Evolutionary conservation across 2,329 filamentous ascomycete species (phyloP).

Genomic region (Remersonia thermophila): DNA sequence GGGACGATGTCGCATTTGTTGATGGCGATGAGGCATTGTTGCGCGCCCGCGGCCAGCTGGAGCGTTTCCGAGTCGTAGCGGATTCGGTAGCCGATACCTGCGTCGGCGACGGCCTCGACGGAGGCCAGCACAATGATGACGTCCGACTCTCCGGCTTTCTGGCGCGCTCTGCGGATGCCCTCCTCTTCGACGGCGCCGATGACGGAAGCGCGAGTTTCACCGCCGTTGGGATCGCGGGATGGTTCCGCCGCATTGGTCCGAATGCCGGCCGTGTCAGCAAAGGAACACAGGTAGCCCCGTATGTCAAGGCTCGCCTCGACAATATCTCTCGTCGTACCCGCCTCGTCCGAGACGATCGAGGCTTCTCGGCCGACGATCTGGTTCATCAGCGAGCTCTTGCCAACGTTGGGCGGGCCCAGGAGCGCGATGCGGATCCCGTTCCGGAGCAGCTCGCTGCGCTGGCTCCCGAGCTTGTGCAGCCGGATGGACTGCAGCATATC

Average conservation of each 20-base stretch:
- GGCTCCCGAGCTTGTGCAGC: slow-evolving; percentile 62
- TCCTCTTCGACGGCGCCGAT: slow-evolving; percentile 75
- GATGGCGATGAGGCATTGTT: slow-evolving; percentile 40
- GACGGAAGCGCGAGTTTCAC: no score
- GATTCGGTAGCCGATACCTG: slow-evolving; percentile 27
- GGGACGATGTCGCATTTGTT: slow-evolving; percentile 49
- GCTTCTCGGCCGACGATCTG: slow-evolving; percentile 81
- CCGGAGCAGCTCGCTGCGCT: slow-evolving; percentile 70
- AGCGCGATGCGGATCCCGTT: slow-evolving; percentile 79
- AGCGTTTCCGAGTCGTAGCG: slow-evolving; percentile 44
- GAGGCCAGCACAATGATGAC: slow-evolving; percentile 72
- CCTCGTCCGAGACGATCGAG: slow-evolving; percentile 86
- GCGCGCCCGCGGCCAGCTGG: slow-evolving; percentile 35
- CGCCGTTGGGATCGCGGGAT: not conserved
- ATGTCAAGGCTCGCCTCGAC: slow-evolving; percentile 87
- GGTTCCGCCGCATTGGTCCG: slow-evolving; percentile 33
- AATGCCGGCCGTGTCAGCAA: slow-evolving; percentile 90
- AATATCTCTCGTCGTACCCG: slow-evolving; percentile 86
- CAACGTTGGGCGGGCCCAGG: slow-evolving; percentile 82
- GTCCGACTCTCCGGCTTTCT: slow-evolving; percentile 71
- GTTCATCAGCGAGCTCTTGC: slow-evolving; percentile 91
- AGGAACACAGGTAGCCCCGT: slow-evolving; percentile 78
- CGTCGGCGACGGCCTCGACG: slow-evolving; percentile 39
- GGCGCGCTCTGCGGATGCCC: slow-evolving; percentile 76
- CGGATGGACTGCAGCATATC: slow-evolving; percentile 50